A percentile compares a stretch with the other conserved stretches of the same genome.
Evolutionary conservation across 108 stramenopile species (phyloP).

Genomic region (Stephanodiscus minutulus): DNA sequence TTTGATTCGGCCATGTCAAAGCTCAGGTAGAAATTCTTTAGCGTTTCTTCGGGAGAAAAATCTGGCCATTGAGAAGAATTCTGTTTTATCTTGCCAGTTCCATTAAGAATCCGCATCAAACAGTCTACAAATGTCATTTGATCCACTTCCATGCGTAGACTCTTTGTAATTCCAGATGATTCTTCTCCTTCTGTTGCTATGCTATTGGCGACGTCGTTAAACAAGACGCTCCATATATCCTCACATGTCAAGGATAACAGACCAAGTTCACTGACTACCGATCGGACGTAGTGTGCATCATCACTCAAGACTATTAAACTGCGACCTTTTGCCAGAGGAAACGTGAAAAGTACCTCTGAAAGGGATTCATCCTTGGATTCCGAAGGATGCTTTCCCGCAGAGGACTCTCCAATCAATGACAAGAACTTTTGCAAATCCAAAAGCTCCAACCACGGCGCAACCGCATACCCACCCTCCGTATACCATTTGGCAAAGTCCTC

Average conservation of each 20-base stretch:
- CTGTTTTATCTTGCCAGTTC: conserved; percentile 43
- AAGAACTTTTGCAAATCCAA: conserved; percentile 86
- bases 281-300: conserved; percentile 83
- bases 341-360: conserved; percentile 77
- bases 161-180: conserved; percentile 18
- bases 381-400: conserved; percentile 7
- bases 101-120: conserved; percentile 67
- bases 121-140: conserved; percentile 68
- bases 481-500: conserved; percentile 92
- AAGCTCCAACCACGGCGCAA: conserved; percentile 92
- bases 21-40: conserved; percentile 80
- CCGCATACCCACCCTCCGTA: conserved; percentile 81
- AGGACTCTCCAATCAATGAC: conserved; percentile 60
- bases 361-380: conserved; percentile 21
- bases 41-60: conserved; percentile 51
- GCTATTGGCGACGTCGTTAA: conserved; percentile 37
- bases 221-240: conserved; percentile 65
- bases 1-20: conserved; percentile 78
- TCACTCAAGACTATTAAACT: conserved; percentile 79
- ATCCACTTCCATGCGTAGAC: conserved; percentile 53
- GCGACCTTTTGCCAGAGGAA: conserved; percentile 79
- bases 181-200: conserved; percentile 34
- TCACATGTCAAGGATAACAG: conserved; percentile 63
- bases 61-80: conserved; percentile 29
- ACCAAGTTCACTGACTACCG: conserved; percentile 76